Evolutionary conservation across 495 filamentous ascomycete genomes (phyloP).

Genomic region (Penicillium goetzii): DNA sequence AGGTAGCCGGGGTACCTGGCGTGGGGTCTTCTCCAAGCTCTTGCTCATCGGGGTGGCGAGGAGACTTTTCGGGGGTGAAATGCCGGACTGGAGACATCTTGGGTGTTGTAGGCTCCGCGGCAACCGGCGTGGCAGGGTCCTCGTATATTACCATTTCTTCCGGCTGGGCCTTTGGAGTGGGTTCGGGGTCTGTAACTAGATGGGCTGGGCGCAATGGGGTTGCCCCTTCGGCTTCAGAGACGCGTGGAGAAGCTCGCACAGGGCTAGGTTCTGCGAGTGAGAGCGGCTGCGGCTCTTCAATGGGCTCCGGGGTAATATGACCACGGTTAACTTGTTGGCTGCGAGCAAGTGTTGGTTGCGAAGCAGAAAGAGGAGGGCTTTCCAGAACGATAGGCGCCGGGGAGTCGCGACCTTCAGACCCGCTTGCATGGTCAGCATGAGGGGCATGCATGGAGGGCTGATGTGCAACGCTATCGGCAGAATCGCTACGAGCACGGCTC

Average conservation of each 20-base stretch:
- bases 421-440: constrained; percentile 49
- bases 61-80: constrained; percentile 20
- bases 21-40: constrained; percentile 5
- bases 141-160: constrained; percentile 47
- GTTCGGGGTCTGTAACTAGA: constrained; percentile 14
- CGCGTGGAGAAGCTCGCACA: constrained; percentile 12
- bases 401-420: constrained; percentile 64
- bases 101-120: constrained; percentile 12
- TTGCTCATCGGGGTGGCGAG: constrained; percentile 12
- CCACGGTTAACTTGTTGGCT: constrained; percentile 8
- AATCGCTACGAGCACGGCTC: constrained; percentile 32
- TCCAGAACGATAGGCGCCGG: constrained; percentile 32
- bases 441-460: constrained; percentile 28
- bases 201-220: constrained; percentile 15
- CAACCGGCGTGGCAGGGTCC: constrained; percentile 41
- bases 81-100: constrained; percentile 15
- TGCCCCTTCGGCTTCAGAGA: constrained; percentile 4
- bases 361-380: constrained; percentile 31
- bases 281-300: constrained; percentile 22
- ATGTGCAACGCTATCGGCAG: constrained; percentile 32
- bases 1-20: constrained; percentile 4
- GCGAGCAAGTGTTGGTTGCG: constrained; percentile 20
- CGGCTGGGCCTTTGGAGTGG: constrained; percentile 18
- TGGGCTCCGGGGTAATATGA: constrained; percentile 14
- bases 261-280: constrained; percentile 17